These are phyloP conservation scores for Gracilaria gracilis DNA, from an alignment of 23 red algal genomes.

Conservation along the genomic window DNA sequence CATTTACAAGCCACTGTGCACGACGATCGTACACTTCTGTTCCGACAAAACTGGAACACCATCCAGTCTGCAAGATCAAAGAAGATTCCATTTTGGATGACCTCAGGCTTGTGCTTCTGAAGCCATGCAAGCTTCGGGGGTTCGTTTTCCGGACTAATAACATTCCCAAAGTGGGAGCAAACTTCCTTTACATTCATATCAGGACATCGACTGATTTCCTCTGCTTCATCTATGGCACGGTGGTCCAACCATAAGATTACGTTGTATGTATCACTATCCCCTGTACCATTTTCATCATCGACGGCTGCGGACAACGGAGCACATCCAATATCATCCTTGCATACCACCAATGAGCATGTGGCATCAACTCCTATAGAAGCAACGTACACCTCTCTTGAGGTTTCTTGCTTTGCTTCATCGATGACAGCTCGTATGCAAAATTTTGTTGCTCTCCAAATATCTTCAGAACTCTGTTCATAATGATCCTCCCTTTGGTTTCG, in stretches of 20 bases:
- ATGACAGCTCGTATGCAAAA: slow-evolving; percentile 19
- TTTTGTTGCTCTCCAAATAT: slow-evolving; percentile 67
- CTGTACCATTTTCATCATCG: slow-evolving; percentile 9
- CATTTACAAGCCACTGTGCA: slow-evolving; percentile 87
- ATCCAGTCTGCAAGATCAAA: slow-evolving; percentile 91
- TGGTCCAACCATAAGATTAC: slow-evolving; percentile 91
- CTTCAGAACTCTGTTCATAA: slow-evolving; percentile 73
- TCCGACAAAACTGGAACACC: slow-evolving; percentile 15
- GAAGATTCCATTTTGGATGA: slow-evolving; percentile 57
- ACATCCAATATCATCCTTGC: slow-evolving; percentile 31
- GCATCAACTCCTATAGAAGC: slow-evolving; percentile 65
- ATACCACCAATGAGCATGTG: slow-evolving; percentile 74
- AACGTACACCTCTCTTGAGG: slow-evolving; percentile 15
- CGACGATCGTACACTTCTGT: slow-evolving; percentile 41
- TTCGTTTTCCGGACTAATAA: slow-evolving; percentile 80
- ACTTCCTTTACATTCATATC: slow-evolving; percentile 33
- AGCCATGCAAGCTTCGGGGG: slow-evolving; percentile 84
- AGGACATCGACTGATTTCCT: slow-evolving; percentile 49
- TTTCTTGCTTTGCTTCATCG: not conserved
- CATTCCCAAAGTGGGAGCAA: slow-evolving; percentile 51
- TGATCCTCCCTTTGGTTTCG: slow-evolving; percentile 46
- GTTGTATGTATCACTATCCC: slow-evolving; percentile 44
- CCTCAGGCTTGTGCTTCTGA: slow-evolving; percentile 36
- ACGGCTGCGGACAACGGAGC: slow-evolving; percentile 6
- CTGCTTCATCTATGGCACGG: slow-evolving; percentile 72